Evolutionary conservation across 202 grass and related monocot genomes (phyloP).

Genomic region (Brachypodium distachyon): DNA sequence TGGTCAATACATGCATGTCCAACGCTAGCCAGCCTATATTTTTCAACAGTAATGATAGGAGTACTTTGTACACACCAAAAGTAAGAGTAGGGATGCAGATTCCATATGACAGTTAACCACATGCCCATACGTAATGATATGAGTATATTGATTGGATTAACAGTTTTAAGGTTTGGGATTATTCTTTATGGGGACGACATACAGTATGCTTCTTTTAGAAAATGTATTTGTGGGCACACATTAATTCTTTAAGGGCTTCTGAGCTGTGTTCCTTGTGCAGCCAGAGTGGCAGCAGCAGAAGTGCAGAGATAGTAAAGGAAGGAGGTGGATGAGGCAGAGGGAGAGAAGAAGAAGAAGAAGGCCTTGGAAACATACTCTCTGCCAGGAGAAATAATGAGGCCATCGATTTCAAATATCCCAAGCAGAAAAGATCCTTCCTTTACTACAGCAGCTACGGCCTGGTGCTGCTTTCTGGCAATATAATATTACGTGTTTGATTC

Average conservation of each 20-base stretch:
- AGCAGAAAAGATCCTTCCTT: slow-evolving; percentile 4
- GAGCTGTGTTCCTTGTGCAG: neutral
- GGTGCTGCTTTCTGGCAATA: neutral
- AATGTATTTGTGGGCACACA: neutral
- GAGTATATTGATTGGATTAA: neutral
- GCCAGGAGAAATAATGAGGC: slow-evolving; percentile 30
- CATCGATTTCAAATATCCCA: slow-evolving; percentile 41
- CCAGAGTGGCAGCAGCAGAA: neutral
- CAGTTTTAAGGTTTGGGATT: neutral
- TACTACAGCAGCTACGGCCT: neutral
- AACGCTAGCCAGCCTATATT: neutral
- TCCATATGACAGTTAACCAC: neutral
- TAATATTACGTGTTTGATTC: neutral
- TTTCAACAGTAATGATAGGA: no score
- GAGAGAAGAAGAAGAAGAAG: neutral
- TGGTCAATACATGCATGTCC: neutral
- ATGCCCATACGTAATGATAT: no score
- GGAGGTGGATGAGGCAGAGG: neutral
- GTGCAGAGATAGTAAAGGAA: neutral
- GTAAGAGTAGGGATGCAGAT: neutral
- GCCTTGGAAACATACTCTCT: slow-evolving; percentile 34
- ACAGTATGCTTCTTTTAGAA: neutral
- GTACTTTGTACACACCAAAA: neutral
- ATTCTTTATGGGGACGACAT: neutral
- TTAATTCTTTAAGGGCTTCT: neutral